Conservation (phyloP, 768 basidiomycete genomes). For the Leccinum aurantiacum region DNA sequence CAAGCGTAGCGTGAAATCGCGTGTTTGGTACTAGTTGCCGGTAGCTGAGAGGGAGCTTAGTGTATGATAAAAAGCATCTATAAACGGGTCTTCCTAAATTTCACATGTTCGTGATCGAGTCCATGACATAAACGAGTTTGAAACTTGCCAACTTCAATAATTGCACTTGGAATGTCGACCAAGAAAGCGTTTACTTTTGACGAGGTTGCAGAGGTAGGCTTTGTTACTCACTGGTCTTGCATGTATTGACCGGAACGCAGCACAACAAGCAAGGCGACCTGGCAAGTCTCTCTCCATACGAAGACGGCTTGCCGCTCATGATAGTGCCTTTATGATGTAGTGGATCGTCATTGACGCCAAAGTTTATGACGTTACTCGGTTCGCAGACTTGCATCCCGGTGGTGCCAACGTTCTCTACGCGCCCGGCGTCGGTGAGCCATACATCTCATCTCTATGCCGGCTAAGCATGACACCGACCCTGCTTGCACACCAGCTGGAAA, state of each 20-base stretch:
- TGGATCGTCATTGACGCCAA: conserved; percentile 83
- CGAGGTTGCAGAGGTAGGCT: conserved; percentile 66
- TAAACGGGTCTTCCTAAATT: neutral
- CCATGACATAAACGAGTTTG: too few relatives aligned
- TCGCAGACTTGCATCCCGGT: conserved; percentile 82
- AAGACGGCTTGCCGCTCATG: conserved; percentile 2
- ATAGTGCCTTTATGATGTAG: conserved; percentile 34
- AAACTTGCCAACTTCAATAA: neutral
- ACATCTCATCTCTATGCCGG: neutral
- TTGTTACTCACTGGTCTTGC: neutral
- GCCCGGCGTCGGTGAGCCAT: conserved; percentile 56
- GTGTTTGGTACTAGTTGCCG: too few relatives aligned
- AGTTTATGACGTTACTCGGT: conserved; percentile 79
- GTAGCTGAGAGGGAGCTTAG: too few relatives aligned
- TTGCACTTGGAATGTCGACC: conserved; percentile 16
- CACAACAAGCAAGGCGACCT: conserved; percentile 87
- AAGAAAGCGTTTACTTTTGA: conserved; percentile 46
- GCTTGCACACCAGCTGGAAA: conserved; percentile 51
- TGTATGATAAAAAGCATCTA: too few relatives aligned
- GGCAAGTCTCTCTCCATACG: conserved; percentile 39
- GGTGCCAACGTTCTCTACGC: conserved; percentile 74
- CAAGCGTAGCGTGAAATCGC: too few relatives aligned
- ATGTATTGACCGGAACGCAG: conserved; percentile 38
- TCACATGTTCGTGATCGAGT: neutral
- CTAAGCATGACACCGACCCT: neutral